A percentile compares a stretch with the other conserved stretches of the same genome.
phyloP scores from a whole-genome alignment of 2,329 filamentous ascomycete species.

The Fusarium redolens region DNA sequence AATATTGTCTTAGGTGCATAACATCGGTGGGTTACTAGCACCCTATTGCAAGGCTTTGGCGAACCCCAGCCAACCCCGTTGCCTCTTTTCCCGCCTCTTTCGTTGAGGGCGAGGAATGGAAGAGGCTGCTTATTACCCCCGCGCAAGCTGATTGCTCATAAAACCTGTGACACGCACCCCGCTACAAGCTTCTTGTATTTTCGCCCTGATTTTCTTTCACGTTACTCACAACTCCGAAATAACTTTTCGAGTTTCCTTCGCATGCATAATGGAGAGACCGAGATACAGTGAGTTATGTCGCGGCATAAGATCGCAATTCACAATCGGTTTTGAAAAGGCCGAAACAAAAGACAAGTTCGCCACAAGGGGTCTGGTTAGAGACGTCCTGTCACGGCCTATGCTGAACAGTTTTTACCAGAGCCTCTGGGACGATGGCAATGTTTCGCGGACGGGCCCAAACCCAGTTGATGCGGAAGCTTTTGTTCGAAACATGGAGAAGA shows the following conservation, averaged over 20 bases:
- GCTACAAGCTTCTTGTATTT: background rate
- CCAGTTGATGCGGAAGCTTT: background rate
- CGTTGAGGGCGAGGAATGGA: background rate
- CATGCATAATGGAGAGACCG: background rate
- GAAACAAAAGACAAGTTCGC: background rate
- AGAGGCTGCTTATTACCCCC: background rate
- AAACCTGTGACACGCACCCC: background rate
- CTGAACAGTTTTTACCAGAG: rapidly evolving
- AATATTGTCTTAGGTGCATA: background rate
- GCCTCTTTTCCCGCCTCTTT: background rate
- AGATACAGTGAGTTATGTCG: background rate
- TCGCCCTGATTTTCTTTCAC: background rate
- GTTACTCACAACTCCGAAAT: background rate
- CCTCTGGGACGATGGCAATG: background rate
- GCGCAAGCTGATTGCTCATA: background rate
- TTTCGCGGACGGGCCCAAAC: background rate
- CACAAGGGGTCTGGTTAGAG: background rate
- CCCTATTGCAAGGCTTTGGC: background rate
- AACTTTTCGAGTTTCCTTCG: background rate
- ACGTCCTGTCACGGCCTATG: rapidly evolving
- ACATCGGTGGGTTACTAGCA: background rate
- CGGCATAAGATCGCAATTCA: background rate
- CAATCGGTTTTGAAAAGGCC: background rate
- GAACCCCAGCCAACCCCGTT: background rate
- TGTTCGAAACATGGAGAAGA: background rate